Evolutionary conservation across 108 stramenopile genomes (phyloP).

Genomic region (Aureococcus anophagefferens): DNA sequence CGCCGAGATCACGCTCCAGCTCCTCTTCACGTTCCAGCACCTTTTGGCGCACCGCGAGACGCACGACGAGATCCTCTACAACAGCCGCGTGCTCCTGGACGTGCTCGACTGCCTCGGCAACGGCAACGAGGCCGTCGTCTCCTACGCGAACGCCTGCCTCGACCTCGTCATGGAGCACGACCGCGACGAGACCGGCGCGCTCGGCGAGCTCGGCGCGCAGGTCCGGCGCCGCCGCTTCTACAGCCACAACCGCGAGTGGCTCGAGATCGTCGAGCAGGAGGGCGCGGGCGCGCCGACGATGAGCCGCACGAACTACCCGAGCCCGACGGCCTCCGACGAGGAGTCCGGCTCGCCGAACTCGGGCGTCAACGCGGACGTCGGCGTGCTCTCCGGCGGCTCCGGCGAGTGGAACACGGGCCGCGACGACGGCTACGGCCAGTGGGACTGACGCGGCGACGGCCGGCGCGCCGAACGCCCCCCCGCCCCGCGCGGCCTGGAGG

Average conservation of each 20-base stretch:
- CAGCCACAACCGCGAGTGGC: slow-evolving; percentile 18
- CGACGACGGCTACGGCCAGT: too few species aligned
- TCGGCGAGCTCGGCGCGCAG: slow-evolving; percentile 8
- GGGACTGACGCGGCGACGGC: too few species aligned
- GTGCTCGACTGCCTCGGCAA: slow-evolving; percentile 10
- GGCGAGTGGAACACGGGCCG: too few species aligned
- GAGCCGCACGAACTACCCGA: too few species aligned
- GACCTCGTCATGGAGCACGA: slow-evolving; percentile 21
- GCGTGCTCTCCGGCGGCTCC: too few species aligned
- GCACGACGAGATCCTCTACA: slow-evolving; percentile 15
- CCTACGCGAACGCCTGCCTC: slow-evolving; percentile 12
- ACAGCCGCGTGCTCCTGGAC: slow-evolving; percentile 8
- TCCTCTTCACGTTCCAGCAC: slow-evolving; percentile 19
- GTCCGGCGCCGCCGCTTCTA: slow-evolving; percentile 13
- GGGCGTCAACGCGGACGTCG: too few species aligned
- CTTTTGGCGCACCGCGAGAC: slow-evolving; percentile 9
- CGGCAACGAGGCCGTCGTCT: not conserved
- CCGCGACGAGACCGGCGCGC: slow-evolving; percentile 4
- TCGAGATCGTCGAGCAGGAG: slow-evolving; percentile 10
- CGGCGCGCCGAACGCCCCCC: too few species aligned
- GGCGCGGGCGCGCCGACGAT: slow-evolving; percentile 13
- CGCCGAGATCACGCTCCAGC: slow-evolving; percentile 43
- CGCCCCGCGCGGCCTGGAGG: too few species aligned
- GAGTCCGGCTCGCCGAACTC: too few species aligned
- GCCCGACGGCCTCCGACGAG: too few species aligned